Base-by-base conservation (phyloP, 805 yeast species). In the Ogataea dorogensis region DNA sequence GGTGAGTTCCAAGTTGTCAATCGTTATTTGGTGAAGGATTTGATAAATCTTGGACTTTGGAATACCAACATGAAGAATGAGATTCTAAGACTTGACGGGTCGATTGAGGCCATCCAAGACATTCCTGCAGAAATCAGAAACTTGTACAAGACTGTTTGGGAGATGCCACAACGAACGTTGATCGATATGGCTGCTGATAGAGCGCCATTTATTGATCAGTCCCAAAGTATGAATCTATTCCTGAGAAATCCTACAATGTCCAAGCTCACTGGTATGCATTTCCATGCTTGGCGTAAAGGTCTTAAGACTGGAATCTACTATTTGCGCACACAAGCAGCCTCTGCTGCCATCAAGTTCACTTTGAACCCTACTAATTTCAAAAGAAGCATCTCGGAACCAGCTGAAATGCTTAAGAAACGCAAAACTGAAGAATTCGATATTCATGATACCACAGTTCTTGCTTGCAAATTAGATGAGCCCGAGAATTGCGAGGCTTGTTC, bases 241-340 rank as follows among this genome's bases (percentile, higher is more conserved):
- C 71, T 93, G 63, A 78, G 75, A 59, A 81, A 80, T 43, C 97
- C 97, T 42, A 88, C 98, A 2, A 85, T 87, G 91, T 95, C 96
- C 54, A 93, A 93, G 64, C 74, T 93, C 58, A 93, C 98, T 5
- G 79, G 93, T 47, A 93, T 93, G 97, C 98, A 93, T 64, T 93
- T 93, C 72, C 91, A 93, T 59, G 98, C 96, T 31, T 93, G 98
- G 98, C 85, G 86, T 71, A 87, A 85, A 70, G 98, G 98, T 43
- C 75, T 93, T 60, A 93, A 93, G 75, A 93, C 98, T 5, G 98
- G 98, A 56, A 91, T 93, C 94, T 93, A 93, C 72, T 93, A 93
- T 66, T 71, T 93, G 63, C 81, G 98, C 66, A 91, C 98, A 8
- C 95, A 86, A 72, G 96, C 98, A 43, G 98, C 98, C 14, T 77